phyloP scores from a whole-genome alignment of 495 filamentous ascomycete species.

The Oleoguttula mirabilis region DNA sequence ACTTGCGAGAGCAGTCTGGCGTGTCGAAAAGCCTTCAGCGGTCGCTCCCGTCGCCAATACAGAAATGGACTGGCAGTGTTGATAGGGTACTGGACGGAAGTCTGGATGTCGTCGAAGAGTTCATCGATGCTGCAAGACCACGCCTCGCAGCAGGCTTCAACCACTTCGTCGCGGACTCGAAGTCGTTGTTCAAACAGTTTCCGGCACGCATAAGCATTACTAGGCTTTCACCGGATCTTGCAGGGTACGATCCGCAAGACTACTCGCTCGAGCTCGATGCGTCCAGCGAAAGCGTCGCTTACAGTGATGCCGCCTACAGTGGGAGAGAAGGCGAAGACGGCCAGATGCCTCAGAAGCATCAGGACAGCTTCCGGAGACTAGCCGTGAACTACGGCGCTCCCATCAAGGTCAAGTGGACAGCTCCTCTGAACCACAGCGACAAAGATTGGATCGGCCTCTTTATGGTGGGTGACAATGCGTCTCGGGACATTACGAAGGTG shows the following conservation, averaged over 20 bases:
- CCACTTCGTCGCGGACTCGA: constrained; percentile 78
- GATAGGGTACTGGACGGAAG: constrained; percentile 79
- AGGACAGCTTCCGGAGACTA: constrained; percentile 54
- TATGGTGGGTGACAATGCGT: constrained; percentile 83
- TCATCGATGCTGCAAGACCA: constrained; percentile 76
- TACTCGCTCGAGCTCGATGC: constrained; percentile 69
- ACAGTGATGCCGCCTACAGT: constrained; percentile 35
- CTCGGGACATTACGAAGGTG: constrained; percentile 68
- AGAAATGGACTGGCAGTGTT: constrained; percentile 66
- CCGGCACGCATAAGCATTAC: constrained; percentile 80
- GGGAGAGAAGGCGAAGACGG: constrained; percentile 42
- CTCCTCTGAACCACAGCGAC: constrained; percentile 79
- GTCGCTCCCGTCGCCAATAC: constrained; percentile 70
- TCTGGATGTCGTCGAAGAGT: constrained; percentile 77
- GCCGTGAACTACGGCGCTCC: constrained; percentile 83
- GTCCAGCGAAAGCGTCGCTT: constrained; percentile 36
- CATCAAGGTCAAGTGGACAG: constrained; percentile 84
- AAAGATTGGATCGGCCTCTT: constrained; percentile 95
- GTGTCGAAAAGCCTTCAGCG: constrained; percentile 80
- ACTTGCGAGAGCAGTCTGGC: constrained; percentile 74
- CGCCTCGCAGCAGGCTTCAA: constrained; percentile 78
- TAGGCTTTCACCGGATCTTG: constrained; percentile 65
- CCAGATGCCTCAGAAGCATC: constrained; percentile 38
- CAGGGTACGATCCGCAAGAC: constrained; percentile 70
- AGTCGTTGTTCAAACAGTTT: constrained; percentile 76